phyloP scores from a whole-genome alignment of 2,329 filamentous ascomycete species.

The Phialophora expanda region DNA sequence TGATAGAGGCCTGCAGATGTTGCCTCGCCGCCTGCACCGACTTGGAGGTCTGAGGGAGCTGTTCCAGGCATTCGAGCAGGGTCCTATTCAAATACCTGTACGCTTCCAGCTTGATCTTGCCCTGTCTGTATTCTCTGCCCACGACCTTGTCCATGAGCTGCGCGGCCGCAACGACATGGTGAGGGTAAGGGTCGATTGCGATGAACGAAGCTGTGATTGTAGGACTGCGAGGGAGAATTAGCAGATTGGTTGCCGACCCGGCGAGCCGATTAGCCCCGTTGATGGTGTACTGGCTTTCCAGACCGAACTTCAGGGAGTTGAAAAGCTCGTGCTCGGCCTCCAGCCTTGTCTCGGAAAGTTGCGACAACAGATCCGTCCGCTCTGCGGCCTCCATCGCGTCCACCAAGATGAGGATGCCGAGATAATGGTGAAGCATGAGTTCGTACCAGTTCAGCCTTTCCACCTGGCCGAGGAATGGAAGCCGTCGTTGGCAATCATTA shows the following conservation, averaged over 20 bases:
- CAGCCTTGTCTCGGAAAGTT: constrained; percentile 36
- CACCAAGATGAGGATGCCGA: constrained; percentile 42
- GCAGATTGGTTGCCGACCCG: background rate
- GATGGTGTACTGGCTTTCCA: constrained; percentile 41
- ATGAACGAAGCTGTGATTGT: constrained; percentile 40
- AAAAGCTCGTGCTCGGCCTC: constrained; percentile 42
- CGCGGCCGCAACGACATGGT: constrained; percentile 43
- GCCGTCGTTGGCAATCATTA: constrained; percentile 40
- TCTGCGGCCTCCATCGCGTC: constrained; percentile 41
- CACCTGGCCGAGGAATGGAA: constrained; percentile 42
- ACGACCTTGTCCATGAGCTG: constrained; percentile 42
- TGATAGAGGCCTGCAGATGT: constrained; percentile 23
- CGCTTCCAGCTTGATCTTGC: constrained; percentile 39
- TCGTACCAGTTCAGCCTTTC: constrained; percentile 45
- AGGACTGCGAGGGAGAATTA: background rate
- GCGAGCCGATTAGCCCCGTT: constrained; percentile 2
- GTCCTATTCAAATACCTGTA: constrained; percentile 39
- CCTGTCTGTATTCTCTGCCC: constrained; percentile 39
- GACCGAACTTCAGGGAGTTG: constrained; percentile 41
- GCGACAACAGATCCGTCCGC: constrained; percentile 40
- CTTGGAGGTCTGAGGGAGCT: constrained; percentile 43
- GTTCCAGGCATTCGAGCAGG: constrained; percentile 39
- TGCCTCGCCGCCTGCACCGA: constrained; percentile 40
- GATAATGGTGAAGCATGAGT: constrained; percentile 42
- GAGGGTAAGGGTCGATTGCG: constrained; percentile 44